A percentile compares a stretch with the other conserved stretches of the same genome.
phyloP scores from a whole-genome alignment of 2,329 filamentous ascomycete genomes.

The Monosporascus ibericus region DNA sequence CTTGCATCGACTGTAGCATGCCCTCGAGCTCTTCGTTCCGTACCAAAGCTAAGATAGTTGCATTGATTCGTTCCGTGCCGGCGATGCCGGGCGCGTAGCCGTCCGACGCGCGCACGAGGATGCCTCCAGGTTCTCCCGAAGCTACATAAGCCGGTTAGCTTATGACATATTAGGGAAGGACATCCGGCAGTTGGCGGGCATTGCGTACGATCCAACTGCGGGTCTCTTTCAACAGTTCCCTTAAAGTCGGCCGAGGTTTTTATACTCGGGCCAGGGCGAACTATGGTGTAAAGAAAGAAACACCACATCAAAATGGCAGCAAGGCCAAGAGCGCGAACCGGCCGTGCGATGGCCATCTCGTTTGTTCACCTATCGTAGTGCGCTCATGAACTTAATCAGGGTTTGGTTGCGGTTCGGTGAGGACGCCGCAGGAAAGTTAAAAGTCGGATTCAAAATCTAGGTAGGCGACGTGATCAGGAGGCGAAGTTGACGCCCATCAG shows the following conservation, averaged over 20 bases:
- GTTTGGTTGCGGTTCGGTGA: neutral
- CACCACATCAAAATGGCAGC: conserved; percentile 67
- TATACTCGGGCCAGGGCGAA: conserved; percentile 44
- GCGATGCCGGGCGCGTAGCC: conserved; percentile 72
- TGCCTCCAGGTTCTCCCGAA: conserved; percentile 75
- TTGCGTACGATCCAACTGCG: conserved; percentile 74
- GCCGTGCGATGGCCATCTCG: conserved; percentile 76
- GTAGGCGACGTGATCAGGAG: neutral
- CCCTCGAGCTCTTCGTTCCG: conserved; percentile 83
- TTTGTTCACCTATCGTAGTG: conserved; percentile 24
- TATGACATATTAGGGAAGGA: conserved; percentile 2
- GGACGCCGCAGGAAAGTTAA: neutral
- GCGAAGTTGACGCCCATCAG: neutral
- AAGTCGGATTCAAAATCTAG: neutral
- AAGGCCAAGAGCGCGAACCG: conserved; percentile 72
- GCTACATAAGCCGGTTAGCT: conserved; percentile 43
- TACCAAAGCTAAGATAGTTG: conserved; percentile 85
- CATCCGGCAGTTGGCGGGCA: neutral
- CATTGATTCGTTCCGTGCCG: conserved; percentile 81
- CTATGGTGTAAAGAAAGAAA: conserved; percentile 73
- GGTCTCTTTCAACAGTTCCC: conserved; percentile 59
- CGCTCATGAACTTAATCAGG: conserved; percentile 19
- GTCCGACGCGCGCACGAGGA: conserved; percentile 65
- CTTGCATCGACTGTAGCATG: conserved; percentile 81
- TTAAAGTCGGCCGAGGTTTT: conserved; percentile 32